A percentile compares a stretch with the other conserved stretches of the same genome.
Conservation (phyloP, 306 rosid species). For the Corylus americana region DNA sequence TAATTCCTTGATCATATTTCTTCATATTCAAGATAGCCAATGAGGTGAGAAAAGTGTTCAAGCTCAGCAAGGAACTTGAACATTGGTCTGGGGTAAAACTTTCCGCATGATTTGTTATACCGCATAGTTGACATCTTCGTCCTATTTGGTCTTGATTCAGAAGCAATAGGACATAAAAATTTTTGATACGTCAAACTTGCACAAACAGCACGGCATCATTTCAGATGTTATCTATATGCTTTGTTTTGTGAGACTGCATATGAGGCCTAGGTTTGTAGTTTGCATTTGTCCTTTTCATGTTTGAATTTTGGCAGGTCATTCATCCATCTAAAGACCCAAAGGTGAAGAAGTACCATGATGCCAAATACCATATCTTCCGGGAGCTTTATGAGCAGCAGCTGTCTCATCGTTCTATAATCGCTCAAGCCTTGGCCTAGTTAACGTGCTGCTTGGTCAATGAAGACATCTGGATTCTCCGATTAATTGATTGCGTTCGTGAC, state of each 20-base stretch:
- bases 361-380: constrained; percentile 74
- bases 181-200: constrained; percentile 4
- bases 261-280: neutral
- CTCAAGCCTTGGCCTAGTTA: constrained; percentile 64
- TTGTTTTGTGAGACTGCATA: neutral
- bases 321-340: constrained; percentile 79
- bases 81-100: constrained; percentile 2
- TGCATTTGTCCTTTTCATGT: constrained; percentile 11
- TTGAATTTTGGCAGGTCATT: constrained; percentile 59
- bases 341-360: constrained; percentile 85
- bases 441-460: constrained; percentile 21
- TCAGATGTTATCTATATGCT: neutral
- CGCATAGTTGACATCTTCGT: neutral
- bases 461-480: constrained; percentile 5
- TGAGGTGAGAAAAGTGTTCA: constrained; percentile 21
- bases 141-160: constrained; percentile 6
- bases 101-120: constrained; percentile 10
- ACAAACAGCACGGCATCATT: neutral
- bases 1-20: neutral
- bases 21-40: neutral
- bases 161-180: constrained; percentile 15
- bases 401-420: constrained; percentile 70
- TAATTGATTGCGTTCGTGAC: constrained; percentile 1
- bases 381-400: constrained; percentile 82
- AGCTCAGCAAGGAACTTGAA: constrained; percentile 15